Conservation (phyloP, 129 eudicot genomes). For the Centrapalus pauciflorus region DNA sequence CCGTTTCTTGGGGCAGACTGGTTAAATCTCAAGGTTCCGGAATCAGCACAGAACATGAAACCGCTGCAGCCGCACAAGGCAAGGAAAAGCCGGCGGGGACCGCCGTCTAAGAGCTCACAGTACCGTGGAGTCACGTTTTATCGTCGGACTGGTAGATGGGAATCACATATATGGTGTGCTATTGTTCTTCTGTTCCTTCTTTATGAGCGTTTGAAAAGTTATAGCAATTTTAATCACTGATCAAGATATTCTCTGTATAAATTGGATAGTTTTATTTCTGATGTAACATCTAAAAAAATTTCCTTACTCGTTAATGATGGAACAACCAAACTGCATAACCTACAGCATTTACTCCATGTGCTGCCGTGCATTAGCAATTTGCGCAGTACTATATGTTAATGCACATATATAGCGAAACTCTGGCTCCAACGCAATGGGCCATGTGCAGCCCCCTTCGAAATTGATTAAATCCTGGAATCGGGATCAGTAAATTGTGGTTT, state of each 20-base stretch:
- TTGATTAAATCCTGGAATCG: neutral
- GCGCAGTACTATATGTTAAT: conserved; percentile 10
- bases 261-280: neutral
- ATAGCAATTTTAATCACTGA: neutral
- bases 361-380: neutral
- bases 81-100: conserved; percentile 80
- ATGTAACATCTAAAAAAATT: too few species aligned
- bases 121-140: conserved; percentile 92
- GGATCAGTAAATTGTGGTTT: neutral
- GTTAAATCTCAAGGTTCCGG: conserved; percentile 60
- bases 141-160: conserved; percentile 96
- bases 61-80: conserved; percentile 32
- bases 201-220: neutral
- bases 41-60: conserved; percentile 20
- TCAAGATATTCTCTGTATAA: neutral
- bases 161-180: conserved; percentile 86
- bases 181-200: neutral
- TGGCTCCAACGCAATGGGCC: neutral
- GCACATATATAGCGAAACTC: conserved; percentile 3
- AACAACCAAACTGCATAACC: neutral
- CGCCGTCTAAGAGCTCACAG: conserved; percentile 80
- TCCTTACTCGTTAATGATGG: neutral
- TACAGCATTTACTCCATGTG: neutral
- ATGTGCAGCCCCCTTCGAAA: neutral
- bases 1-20: conserved; percentile 32